Percentiles rank a stretch among this genome's conserved stretches.
Evolutionary conservation across 73 alveolate genomes (phyloP).

Genomic region (Effrenium voratum): DNA sequence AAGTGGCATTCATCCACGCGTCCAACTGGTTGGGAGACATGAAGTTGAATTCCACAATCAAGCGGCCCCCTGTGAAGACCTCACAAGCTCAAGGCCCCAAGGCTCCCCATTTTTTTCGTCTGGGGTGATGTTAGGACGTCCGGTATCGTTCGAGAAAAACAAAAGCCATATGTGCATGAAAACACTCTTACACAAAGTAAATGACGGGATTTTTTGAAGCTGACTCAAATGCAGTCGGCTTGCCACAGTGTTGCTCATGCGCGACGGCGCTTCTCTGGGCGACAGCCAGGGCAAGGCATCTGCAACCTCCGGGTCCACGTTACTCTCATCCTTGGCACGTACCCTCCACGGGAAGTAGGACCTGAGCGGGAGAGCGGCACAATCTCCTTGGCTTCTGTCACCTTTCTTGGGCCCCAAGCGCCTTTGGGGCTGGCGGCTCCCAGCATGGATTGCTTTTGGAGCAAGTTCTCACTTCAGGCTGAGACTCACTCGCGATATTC

Average conservation of each 20-base stretch:
- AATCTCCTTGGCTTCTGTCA: no score
- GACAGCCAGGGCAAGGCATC: conserved; percentile 44
- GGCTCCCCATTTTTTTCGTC: no score
- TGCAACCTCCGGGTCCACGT: conserved; percentile 7
- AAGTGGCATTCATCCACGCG: conserved; percentile 69
- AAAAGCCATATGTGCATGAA: neutral
- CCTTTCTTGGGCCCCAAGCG: no score
- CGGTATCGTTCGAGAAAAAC: neutral
- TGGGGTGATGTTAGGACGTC: neutral
- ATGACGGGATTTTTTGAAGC: no score
- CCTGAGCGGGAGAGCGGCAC: conserved; percentile 11
- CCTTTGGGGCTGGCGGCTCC: no score
- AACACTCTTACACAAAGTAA: neutral
- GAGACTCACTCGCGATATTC: no score
- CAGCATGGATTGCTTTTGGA: no score
- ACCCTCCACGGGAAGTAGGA: conserved; percentile 70
- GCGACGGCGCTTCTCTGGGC: neutral
- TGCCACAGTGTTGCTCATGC: conserved; percentile 63
- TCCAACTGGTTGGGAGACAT: conserved; percentile 60
- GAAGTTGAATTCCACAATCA: conserved; percentile 66
- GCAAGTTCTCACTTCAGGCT: no score
- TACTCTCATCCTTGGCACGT: neutral
- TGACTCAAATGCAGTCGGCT: neutral
- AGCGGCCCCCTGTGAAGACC: neutral
- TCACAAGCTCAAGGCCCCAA: neutral